Evolutionary conservation across 768 basidiomycete genomes (phyloP).

Genomic region (Myochromella boudieri): DNA sequence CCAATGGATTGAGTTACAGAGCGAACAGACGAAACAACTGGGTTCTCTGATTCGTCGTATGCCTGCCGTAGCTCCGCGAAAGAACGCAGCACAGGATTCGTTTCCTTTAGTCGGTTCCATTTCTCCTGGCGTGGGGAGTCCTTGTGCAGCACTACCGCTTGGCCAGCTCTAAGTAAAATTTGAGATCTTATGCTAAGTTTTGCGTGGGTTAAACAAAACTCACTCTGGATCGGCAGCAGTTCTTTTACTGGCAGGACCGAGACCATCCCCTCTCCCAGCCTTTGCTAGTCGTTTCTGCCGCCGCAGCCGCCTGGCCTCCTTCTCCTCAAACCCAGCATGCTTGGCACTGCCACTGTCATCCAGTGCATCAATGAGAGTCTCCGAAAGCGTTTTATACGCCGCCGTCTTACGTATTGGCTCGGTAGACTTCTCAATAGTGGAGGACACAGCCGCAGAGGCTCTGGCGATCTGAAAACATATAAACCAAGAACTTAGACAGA

Average conservation of each 20-base stretch:
- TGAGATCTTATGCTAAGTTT: not conserved
- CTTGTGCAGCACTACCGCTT: constrained; percentile 81
- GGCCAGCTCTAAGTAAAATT: constrained; percentile 64
- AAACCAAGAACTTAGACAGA: not conserved
- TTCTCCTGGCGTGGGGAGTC: constrained; percentile 75
- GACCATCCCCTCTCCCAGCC: constrained; percentile 70
- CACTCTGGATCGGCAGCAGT: constrained; percentile 81
- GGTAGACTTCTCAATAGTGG: constrained; percentile 83
- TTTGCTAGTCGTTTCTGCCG: constrained; percentile 81
- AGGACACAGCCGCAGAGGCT: constrained; percentile 84
- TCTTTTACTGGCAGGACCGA: constrained; percentile 46
- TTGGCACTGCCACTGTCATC: constrained; percentile 93
- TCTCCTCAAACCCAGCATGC: constrained; percentile 95
- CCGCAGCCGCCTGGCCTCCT: constrained; percentile 81
- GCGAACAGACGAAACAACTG: constrained; percentile 78
- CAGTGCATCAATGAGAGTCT: constrained; percentile 87
- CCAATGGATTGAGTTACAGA: constrained; percentile 83
- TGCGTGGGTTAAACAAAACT: constrained; percentile 29
- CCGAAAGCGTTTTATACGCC: constrained; percentile 89
- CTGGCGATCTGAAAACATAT: constrained; percentile 62
- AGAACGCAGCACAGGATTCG: constrained; percentile 71
- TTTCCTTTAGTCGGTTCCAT: constrained; percentile 79
- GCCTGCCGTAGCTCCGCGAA: constrained; percentile 59
- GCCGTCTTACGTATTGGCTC: constrained; percentile 97
- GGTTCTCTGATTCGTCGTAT: constrained; percentile 93